Evolutionary conservation across 257 asterid species (phyloP).

Genomic region (Oldenlandia corymbosa): DNA sequence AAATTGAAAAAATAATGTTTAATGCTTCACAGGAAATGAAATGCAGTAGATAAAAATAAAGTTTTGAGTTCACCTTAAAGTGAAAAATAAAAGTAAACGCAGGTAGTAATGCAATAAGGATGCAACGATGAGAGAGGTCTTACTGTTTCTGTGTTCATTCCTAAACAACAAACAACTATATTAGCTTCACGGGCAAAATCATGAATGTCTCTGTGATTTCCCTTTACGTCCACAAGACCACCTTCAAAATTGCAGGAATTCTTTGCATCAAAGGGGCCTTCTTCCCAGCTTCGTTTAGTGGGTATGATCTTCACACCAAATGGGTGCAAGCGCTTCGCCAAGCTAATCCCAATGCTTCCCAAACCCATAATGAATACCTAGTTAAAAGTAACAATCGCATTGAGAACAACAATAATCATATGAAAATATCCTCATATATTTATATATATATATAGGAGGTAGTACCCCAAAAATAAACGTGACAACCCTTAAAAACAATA

Average conservation of each 20-base stretch:
- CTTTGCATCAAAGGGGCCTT: conserved; percentile 21
- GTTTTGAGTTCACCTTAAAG: too few species aligned
- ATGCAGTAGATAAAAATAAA: too few species aligned
- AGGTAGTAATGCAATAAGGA: not conserved
- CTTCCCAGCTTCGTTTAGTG: conserved; percentile 91
- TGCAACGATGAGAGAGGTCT: conserved; percentile 10
- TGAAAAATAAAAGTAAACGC: conserved; percentile 3
- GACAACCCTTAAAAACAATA: too few species aligned
- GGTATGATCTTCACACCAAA: conserved; percentile 89
- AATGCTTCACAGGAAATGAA: too few species aligned
- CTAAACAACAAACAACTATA: conserved; percentile 80
- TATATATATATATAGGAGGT: too few species aligned
- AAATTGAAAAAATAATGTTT: too few species aligned
- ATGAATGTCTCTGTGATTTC: conserved; percentile 59
- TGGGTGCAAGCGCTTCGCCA: conserved; percentile 87
- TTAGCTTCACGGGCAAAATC: conserved; percentile 75
- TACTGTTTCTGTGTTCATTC: conserved; percentile 77
- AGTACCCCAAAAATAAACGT: too few species aligned
- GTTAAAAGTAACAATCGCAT: conserved; percentile 1
- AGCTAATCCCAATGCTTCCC: conserved; percentile 77
- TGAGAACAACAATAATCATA: not conserved
- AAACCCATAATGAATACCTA: conserved; percentile 83
- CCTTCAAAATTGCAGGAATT: conserved; percentile 39
- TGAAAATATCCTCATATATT: too few species aligned
- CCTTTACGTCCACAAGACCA: conserved; percentile 78